Conservation (phyloP, 2,329 filamentous ascomycete genomes). For the Rhynchosporium agropyri region DNA sequence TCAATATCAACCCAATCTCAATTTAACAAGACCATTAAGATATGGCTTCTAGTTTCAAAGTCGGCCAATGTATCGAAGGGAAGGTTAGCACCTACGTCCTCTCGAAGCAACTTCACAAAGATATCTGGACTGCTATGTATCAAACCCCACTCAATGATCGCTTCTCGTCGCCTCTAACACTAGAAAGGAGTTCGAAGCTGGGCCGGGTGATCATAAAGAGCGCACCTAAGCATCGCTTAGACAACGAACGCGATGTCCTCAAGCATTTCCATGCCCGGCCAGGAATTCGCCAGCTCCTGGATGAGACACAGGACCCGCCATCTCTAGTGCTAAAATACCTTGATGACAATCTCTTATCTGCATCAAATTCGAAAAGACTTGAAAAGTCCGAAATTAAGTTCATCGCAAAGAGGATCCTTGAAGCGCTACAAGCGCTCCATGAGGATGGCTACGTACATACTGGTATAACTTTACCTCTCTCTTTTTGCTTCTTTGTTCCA, state of each 20-base stretch:
- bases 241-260: conserved; percentile 28
- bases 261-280: conserved; percentile 20
- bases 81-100: conserved; percentile 21
- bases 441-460: conserved; percentile 31
- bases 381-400: conserved; percentile 26
- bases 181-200: conserved; percentile 17
- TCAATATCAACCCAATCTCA: neutral
- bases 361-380: conserved; percentile 22
- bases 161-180: conserved; percentile 3
- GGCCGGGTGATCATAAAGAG: conserved; percentile 26
- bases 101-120: conserved; percentile 25
- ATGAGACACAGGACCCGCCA: conserved; percentile 25
- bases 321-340: conserved; percentile 27
- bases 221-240: conserved; percentile 21
- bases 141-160: conserved; percentile 3
- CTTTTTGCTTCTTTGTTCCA: conserved; percentile 5
- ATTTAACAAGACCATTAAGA: conserved; percentile 13
- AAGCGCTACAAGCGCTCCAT: conserved; percentile 28
- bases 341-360: conserved; percentile 26
- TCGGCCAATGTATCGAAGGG: conserved; percentile 24
- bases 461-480: conserved; percentile 23
- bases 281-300: conserved; percentile 25
- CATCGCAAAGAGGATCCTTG: conserved; percentile 27
- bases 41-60: conserved; percentile 22
- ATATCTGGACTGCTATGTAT: conserved; percentile 26